Evolutionary conservation across 2,329 filamentous ascomycete species (phyloP).

Genomic region (Endoconidiophora laricicola): DNA sequence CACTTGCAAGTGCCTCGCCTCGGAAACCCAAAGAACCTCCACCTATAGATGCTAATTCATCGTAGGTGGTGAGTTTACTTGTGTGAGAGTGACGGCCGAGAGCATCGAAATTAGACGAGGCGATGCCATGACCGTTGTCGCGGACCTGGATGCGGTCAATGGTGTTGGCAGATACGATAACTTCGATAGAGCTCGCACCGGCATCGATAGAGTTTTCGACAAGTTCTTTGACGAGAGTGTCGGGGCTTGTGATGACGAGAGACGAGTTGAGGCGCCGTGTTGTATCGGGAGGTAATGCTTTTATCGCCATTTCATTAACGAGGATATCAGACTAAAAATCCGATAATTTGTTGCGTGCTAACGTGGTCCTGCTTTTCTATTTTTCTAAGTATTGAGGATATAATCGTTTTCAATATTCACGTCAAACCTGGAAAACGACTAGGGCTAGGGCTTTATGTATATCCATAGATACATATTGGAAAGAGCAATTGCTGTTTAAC

Average conservation of each 20-base stretch:
- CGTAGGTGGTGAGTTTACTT: slow-evolving; percentile 52
- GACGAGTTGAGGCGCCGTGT: slow-evolving; percentile 43
- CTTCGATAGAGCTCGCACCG: slow-evolving; percentile 45
- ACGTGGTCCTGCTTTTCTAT: too few species aligned
- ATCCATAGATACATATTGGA: background rate
- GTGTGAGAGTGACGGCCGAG: slow-evolving; percentile 54
- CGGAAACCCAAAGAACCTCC: slow-evolving; percentile 55
- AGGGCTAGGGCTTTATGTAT: slow-evolving; percentile 6
- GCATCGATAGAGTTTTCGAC: slow-evolving; percentile 65
- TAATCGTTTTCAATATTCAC: background rate
- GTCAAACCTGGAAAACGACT: background rate
- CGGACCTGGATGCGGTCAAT: slow-evolving; percentile 53
- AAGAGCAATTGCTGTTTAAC: too few species aligned
- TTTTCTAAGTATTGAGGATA: background rate
- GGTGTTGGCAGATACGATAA: slow-evolving; percentile 48
- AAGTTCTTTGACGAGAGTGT: slow-evolving; percentile 55
- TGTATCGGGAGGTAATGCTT: slow-evolving; percentile 30
- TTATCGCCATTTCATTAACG: slow-evolving; percentile 29
- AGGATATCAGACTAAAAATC: background rate
- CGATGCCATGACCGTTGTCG: slow-evolving; percentile 60
- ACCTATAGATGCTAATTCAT: slow-evolving; percentile 41
- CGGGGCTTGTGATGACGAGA: slow-evolving; percentile 41
- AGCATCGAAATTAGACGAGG: slow-evolving; percentile 39
- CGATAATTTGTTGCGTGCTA: too few species aligned
- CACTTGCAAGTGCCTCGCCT: slow-evolving; percentile 54